Conservation (phyloP, 148 eudicot species). For the Vaccinium vitisidaea region DNA sequence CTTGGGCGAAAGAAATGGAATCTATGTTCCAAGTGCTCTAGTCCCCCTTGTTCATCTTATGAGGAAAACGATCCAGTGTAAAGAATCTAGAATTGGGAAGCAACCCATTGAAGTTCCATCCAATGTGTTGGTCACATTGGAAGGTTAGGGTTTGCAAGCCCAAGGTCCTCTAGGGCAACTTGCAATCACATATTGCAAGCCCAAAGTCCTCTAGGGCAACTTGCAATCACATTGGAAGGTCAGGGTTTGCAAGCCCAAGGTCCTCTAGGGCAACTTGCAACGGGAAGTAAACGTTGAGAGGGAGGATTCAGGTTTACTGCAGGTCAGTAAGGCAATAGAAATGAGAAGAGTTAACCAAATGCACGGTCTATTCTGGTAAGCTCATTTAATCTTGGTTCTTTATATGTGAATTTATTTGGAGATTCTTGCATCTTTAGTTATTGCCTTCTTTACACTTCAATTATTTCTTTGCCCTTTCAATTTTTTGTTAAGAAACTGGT, state of each 20-base stretch:
- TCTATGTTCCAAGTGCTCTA: constrained; percentile 33
- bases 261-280: constrained; percentile 88
- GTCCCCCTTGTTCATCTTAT: constrained; percentile 35
- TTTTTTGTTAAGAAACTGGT: neutral
- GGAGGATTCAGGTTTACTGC: constrained; percentile 64
- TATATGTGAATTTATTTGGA: neutral
- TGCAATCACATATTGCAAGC: constrained; percentile 62
- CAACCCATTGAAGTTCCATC: constrained; percentile 80
- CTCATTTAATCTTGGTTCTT: neutral
- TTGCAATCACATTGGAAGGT: constrained; percentile 66
- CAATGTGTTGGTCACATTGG: constrained; percentile 67
- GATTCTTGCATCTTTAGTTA: neutral
- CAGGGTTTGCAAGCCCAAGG: constrained; percentile 78
- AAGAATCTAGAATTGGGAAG: constrained; percentile 93
- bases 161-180: constrained; percentile 96
- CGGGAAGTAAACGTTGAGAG: constrained; percentile 66
- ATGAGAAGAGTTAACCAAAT: constrained; percentile 87
- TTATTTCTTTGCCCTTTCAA: neutral
- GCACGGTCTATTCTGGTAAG: constrained; percentile 93
- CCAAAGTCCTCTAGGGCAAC: constrained; percentile 91
- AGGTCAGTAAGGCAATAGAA: constrained; percentile 70
- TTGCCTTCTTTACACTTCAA: neutral
- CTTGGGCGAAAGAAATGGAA: constrained; percentile 51
- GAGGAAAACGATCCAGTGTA: constrained; percentile 62
- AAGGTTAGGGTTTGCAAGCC: constrained; percentile 68